Evolutionary conservation across 352 stramenopile species (phyloP), one percentile per base, ranked within the genome.

Genomic region (Phytophthora aleatoria): DNA sequence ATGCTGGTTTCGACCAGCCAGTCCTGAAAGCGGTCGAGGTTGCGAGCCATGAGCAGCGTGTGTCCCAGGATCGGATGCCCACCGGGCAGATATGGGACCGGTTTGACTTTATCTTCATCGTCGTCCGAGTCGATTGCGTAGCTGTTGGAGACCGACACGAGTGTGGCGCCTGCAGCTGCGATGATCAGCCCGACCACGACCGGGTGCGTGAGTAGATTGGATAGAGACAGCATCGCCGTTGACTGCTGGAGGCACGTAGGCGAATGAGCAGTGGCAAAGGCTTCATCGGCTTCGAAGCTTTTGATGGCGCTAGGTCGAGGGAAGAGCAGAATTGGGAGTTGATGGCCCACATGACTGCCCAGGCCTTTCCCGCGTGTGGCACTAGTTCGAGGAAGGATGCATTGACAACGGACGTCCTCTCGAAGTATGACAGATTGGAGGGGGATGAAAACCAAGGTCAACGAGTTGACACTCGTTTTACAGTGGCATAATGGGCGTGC

Each of bases 1-100:
- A 82, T 26, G 11, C 70, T 69, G 0, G 57, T 69, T 16, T 79
- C 69, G 13, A 68, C 59, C 33, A 85, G 20, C 71, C 73, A 82
- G 59, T 81, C 71, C 24, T 74, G 73, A 38, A 81, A 77, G 1
- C 54, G 64, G 44, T 74, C 53, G 3, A 67, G 26, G 36, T 81
- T 73, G 26, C 53, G 55, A 3, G 60, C 53, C 54, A 80, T 57
- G 6, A 77, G 43, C 35, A 82, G 33, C 16, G 66, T 69, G 48
- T 82, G 66, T 4, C 74, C 74, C 1, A 82, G 49, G 1, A 77
- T 9, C 5, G 70, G 67, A 26, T 73, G 56, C 0, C 45, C 66
- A 1, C 65, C 63, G 1, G 71, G 59, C 0, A 77, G 57, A 43
- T 77, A 77, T 3, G 70, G 66, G 2, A 75, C 36, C 6, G 39